A percentile compares a stretch with the other conserved stretches of the same genome.
Evolutionary conservation across 1,139 yeast species (phyloP).

Genomic region (Hemisphaericaspora xylofermentans): DNA sequence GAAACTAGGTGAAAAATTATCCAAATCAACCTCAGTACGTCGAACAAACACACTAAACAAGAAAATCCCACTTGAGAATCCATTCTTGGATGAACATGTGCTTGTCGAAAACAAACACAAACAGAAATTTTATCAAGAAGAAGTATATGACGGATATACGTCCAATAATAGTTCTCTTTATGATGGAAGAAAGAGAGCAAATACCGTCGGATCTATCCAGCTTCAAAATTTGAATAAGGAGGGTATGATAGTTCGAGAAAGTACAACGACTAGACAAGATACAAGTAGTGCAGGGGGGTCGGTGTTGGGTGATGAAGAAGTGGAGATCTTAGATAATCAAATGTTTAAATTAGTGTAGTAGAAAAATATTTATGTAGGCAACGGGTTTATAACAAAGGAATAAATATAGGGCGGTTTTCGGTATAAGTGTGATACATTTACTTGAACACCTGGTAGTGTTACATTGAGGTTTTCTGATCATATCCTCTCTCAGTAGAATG

Average conservation of each 20-base stretch:
- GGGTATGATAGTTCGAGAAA: background rate
- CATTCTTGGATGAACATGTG: background rate
- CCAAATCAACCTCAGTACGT: conserved; percentile 28
- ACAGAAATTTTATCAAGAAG: conserved; percentile 10
- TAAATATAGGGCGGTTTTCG: too few relatives aligned
- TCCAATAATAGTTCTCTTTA: conserved; percentile 19
- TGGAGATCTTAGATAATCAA: conserved; percentile 23
- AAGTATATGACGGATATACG: conserved; percentile 16
- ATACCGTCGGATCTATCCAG: background rate
- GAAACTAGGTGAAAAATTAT: conserved; percentile 32
- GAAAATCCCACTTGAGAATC: background rate
- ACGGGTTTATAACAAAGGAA: too few relatives aligned
- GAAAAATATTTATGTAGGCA: too few relatives aligned
- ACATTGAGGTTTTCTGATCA: too few relatives aligned
- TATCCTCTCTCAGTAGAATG: too few relatives aligned
- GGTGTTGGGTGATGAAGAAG: conserved; percentile 30
- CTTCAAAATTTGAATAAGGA: background rate
- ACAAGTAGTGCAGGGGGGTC: conserved; percentile 16
- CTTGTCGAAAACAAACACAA: background rate
- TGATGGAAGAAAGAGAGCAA: conserved; percentile 4
- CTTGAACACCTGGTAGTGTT: too few relatives aligned
- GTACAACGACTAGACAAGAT: background rate
- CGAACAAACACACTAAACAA: conserved; percentile 16
- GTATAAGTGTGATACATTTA: too few relatives aligned
- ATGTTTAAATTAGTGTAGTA: conserved; percentile 8